Evolutionary conservation across 1,139 yeast genomes (phyloP).

Genomic region (Taphrina pruni): DNA sequence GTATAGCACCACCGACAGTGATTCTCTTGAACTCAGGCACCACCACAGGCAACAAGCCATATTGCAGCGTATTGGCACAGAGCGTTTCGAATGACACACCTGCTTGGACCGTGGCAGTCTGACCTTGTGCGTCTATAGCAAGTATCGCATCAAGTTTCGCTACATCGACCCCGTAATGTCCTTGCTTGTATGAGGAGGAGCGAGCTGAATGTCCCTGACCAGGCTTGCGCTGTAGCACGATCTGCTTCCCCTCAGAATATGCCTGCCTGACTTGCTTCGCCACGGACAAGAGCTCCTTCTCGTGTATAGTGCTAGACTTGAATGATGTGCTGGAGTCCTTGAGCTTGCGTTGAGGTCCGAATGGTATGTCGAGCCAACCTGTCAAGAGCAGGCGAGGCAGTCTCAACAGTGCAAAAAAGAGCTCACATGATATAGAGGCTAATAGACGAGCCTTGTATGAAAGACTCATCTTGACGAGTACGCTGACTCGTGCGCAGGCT

Average conservation of each 20-base stretch:
- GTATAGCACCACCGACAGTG: constrained; percentile 35
- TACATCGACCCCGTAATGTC: constrained; percentile 13
- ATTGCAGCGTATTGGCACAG: constrained; percentile 15
- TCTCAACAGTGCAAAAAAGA: background rate
- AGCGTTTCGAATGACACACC: constrained; percentile 11
- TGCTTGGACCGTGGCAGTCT: constrained; percentile 11
- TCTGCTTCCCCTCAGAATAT: background rate
- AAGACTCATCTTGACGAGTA: background rate
- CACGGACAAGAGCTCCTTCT: constrained; percentile 1
- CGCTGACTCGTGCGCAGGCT: no score
- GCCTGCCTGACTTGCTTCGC: constrained; percentile 3
- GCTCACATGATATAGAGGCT: constrained; percentile 4
- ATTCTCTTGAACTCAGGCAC: constrained; percentile 30
- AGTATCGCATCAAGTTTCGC: constrained; percentile 5
- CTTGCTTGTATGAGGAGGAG: constrained; percentile 14
- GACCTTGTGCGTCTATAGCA: background rate
- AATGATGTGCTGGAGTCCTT: background rate
- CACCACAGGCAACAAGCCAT: constrained; percentile 28
- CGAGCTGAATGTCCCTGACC: constrained; percentile 33
- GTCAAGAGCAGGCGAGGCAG: constrained; percentile 5
- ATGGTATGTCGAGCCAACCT: background rate
- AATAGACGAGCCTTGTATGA: background rate
- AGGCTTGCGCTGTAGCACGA: constrained; percentile 12
- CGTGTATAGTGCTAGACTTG: constrained; percentile 5
- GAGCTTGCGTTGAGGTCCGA: background rate